A percentile compares a stretch with the other conserved stretches of the same genome.
phyloP scores from a whole-genome alignment of 441 rosid genomes.

The Macaranga tanarius region DNA sequence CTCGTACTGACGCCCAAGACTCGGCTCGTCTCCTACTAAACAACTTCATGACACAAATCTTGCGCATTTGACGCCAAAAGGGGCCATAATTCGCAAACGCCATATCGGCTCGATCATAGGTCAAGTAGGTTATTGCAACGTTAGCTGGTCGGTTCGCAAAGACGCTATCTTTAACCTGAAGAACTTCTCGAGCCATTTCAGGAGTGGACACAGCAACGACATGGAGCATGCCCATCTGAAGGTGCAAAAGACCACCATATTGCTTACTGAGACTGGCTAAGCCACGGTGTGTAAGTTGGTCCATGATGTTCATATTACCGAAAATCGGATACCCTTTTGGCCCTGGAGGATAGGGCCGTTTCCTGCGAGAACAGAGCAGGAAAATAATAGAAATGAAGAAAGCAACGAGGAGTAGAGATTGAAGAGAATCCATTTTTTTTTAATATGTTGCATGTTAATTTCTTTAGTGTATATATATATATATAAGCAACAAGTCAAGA shows the following conservation, averaged over 20 bases:
- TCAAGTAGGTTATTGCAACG: conserved; percentile 65
- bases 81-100: conserved; percentile 90
- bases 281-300: conserved; percentile 82
- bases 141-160: conserved; percentile 85
- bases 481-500: no score
- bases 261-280: conserved; percentile 51
- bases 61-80: conserved; percentile 87
- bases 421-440: conserved; percentile 21
- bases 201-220: conserved; percentile 65
- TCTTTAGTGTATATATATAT: no score
- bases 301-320: conserved; percentile 78
- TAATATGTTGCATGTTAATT: no score
- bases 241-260: conserved; percentile 73
- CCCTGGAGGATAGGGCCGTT: conserved; percentile 68
- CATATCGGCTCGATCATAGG: conserved; percentile 77
- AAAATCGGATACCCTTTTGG: conserved; percentile 73
- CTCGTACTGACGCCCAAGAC: conserved; percentile 78
- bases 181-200: conserved; percentile 65
- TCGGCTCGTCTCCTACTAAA: conserved; percentile 80
- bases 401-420: conserved; percentile 15
- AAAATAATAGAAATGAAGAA: conserved; percentile 17
- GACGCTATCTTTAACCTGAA: conserved; percentile 63
- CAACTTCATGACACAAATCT: conserved; percentile 71
- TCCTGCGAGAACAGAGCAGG: conserved; percentile 17
- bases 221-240: conserved; percentile 69